Base-by-base conservation (phyloP, 257 asterid genomes). In the Cynanchum wilfordii region DNA sequence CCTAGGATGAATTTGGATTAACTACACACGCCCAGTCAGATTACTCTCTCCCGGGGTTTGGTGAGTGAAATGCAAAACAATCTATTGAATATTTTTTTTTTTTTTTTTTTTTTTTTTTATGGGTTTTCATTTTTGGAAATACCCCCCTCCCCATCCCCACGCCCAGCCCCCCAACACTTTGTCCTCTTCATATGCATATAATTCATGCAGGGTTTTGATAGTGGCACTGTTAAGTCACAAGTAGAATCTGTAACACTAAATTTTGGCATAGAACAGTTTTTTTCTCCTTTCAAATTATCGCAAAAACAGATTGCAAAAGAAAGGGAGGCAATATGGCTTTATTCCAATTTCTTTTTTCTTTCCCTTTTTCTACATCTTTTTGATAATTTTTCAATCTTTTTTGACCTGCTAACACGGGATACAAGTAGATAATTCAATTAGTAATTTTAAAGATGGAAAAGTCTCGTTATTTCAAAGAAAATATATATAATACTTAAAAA, bases 181-280 rank as follows among this genome's bases (percentile, higher is more conserved):
- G 30, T 30, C 10, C 30, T 51, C 30, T 47, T 51, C 30, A 13
- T n/a, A 11, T 76, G 71, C 79, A 76, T 60, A 76, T 69, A 76
- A 58, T 65, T 59, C n/a, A 60, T 59, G n/a, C 69, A 75, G 75
- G 79, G 62, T 24, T 59, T 47, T 22, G 68, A 16, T 1, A 47
- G 65, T 22, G 40, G 70, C 59, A 13, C 45, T 75, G 66, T 68
- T 33, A 27, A 6, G 59, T 64, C 24, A 59, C 70, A 30, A 68
- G 33, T 67, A 69, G 51, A 44, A 49, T 58, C 16, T 76, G 75
- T 69, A 76, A n/a, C 42, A 67, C 30, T 67, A 67, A 76, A 60
- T 76, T 76, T 76, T 76, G 79, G 60, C 64, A 33, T 20, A 20
- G 30, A 45, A 57, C 11, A 56, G 55, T 27, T 67, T 54, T 9